Conservation (phyloP, 257 asterid species). For the Linderniella brevidens region DNA sequence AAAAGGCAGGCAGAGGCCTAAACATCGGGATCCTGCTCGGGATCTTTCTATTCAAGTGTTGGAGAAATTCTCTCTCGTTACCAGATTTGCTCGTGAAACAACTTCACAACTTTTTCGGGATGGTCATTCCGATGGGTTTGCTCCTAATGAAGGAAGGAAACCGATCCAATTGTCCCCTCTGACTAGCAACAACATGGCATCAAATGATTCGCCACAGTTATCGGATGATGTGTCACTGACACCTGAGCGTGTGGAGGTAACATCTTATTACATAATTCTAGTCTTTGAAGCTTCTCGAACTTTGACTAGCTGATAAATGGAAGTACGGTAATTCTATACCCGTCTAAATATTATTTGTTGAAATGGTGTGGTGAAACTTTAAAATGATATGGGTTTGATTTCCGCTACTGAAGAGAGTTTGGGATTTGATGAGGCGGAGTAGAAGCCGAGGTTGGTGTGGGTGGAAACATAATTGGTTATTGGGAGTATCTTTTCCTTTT, state of each 20-base stretch:
- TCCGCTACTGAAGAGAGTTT: too few relatives aligned
- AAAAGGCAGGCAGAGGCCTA: constrained; percentile 50
- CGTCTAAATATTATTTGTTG: neutral
- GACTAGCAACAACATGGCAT: constrained; percentile 15
- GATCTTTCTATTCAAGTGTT: constrained; percentile 82
- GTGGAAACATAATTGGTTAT: too few relatives aligned
- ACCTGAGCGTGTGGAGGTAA: constrained; percentile 72
- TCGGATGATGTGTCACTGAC: constrained; percentile 36
- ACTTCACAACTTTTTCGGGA: constrained; percentile 94
- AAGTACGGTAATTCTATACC: neutral
- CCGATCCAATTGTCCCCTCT: constrained; percentile 22
- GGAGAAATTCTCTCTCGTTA: constrained; percentile 95
- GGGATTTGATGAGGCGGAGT: too few relatives aligned
- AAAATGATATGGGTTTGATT: too few relatives aligned
- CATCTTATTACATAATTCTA: constrained; percentile 7
- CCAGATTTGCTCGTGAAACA: constrained; percentile 97
- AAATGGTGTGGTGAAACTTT: too few relatives aligned
- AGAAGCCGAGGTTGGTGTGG: too few relatives aligned
- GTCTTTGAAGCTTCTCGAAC: constrained; percentile 7
- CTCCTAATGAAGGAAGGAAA: constrained; percentile 43
- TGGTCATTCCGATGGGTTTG: constrained; percentile 35
- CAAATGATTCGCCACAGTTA: constrained; percentile 27
- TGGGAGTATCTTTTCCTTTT: too few relatives aligned
- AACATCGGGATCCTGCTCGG: constrained; percentile 72
- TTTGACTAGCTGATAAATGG: neutral